Base-by-base conservation (phyloP, 2,329 filamentous ascomycete species). In the Chrysoporthe deuterocubensis region DNA sequence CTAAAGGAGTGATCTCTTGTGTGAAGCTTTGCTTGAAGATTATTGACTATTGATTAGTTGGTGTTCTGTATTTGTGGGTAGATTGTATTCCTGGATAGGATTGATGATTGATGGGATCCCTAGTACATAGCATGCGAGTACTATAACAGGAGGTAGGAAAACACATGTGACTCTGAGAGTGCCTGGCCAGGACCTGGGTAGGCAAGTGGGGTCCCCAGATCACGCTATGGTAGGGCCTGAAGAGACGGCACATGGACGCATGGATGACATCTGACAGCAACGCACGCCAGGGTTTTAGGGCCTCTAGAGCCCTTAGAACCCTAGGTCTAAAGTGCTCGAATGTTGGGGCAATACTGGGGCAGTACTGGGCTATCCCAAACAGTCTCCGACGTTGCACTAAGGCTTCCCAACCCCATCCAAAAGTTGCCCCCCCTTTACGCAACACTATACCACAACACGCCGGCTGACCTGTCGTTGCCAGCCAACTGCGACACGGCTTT, bases 341-440 rank as follows among this genome's bases (percentile, higher is more conserved):
- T 59, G 57, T 42, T 59, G 57, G 43, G 58, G 26, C 26, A 26
- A 26, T 26, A 26, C 26, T 26, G 26, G 26, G 26, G 8, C 21
- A 21, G 42, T 7, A 4, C 43, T 46, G 58, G 42, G 16, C 60
- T 11, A 18, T 50, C 14, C 60, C 43, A 44, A 50, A 11, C 7
- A 37, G 44, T 44, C 18, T 48, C 60, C 44, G 44, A 50, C 26
- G 60, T 62, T n/a, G 44, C 60, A 48, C 18, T 21, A 18, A 37
- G 26, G 54, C 54, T 44, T 44, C 16, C 26, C 43, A 16, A 48
- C 48, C 48, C 48, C 48, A 14, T 4, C 34, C 57, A 7, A 14
- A 62, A 26, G 32, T 5, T 62, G 42, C 59, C 60, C 43, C 60
- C 60, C 60, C 44, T 44, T 62, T 50, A 60, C 57, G 56, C 56